Base-by-base conservation (phyloP, 345 rosid genomes). In the Hypericum androsaemum region DNA sequence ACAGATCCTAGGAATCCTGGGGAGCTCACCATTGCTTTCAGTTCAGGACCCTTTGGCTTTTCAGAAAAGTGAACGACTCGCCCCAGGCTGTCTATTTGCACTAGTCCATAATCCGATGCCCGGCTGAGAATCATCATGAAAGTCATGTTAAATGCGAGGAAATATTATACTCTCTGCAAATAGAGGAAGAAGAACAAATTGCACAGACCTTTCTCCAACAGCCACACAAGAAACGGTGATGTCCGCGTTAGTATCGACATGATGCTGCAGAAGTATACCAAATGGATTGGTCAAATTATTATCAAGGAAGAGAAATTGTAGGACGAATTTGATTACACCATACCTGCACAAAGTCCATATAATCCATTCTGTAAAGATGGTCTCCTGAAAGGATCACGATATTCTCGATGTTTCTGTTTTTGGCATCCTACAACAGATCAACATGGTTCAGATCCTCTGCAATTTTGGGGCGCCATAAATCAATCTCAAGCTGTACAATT, bases 291-390 rank as follows among this genome's bases (percentile, higher is more conserved):
- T 7, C 6, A 11, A 28, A 64, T 32, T 11, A 39, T 51, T 11
- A 11, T 50, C 10, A 52, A 51, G 42, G 28, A 50, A 5, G 39
- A 28, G 16, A 11, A 14, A 22, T 15, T 41, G 3, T 7, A 43
- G 50, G 22, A 13, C 44, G 15, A 10, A 37, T 12, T 49, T 48
- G 48, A 43, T 0, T 42, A 43, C 11, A 35, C 16, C 36, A 39
- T 70, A 82, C 97, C 83, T 87, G 95, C 39, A 90, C 61, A 50
- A 90, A 81, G 60, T 86, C 83, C 88, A 77, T 79, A 52, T 90
- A 87, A 48, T 90, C 81, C 98, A 84, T 84, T 58, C 94, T 73
- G 60, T 87, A 90, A 37, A 90, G 86, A 60, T 87, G 98, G 72
- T 90, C 98, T 22, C 98, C 96, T 10, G 79, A 82, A 74, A 90